These are phyloP conservation scores for Salix arbutifolia DNA, from an alignment of 345 rosid genomes.

Conservation along the genomic window DNA sequence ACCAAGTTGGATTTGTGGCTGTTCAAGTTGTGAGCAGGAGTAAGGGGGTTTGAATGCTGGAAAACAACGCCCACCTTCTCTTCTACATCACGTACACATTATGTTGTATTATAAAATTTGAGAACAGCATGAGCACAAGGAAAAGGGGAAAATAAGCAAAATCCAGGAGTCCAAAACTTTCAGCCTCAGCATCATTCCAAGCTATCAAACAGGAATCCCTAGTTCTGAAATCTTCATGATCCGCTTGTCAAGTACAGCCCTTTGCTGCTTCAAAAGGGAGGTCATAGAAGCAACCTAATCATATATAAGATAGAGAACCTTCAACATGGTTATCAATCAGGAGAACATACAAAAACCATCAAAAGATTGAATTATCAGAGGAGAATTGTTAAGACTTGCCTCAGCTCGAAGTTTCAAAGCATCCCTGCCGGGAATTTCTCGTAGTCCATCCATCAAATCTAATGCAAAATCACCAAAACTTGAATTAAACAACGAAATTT, in stretches of 20 bases:
- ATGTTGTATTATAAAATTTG: neutral
- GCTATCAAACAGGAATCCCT: conserved; percentile 54
- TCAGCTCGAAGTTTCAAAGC: conserved; percentile 93
- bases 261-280: conserved; percentile 57
- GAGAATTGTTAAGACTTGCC: conserved; percentile 32
- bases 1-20: neutral
- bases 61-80: neutral
- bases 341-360: neutral
- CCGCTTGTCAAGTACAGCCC: conserved; percentile 54
- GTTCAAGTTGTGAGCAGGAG: neutral
- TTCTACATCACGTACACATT: neutral
- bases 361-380: neutral
- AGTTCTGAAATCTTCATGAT: conserved; percentile 77
- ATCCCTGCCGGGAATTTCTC: conserved; percentile 87
- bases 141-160: neutral
- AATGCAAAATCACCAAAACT: neutral
- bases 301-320: neutral
- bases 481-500: neutral
- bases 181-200: neutral
- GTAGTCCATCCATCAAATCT: conserved; percentile 89
- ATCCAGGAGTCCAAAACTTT: neutral
- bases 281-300: conserved; percentile 79
- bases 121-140: neutral
- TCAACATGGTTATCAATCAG: neutral
- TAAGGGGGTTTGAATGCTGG: neutral